Conservation (phyloP, 2,329 filamentous ascomycete species). For the Nemania serpens region DNA sequence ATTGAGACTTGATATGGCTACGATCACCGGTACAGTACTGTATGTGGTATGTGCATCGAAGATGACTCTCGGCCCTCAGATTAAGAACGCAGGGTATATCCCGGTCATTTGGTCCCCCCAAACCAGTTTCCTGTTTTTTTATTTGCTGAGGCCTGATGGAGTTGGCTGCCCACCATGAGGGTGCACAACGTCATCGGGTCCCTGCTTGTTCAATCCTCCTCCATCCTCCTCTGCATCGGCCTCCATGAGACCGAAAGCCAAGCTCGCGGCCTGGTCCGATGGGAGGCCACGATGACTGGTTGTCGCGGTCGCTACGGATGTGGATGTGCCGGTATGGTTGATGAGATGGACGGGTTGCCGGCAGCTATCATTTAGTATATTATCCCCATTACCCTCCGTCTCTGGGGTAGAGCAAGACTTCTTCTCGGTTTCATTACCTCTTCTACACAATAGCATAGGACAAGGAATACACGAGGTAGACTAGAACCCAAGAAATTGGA, state of each 20-base stretch:
- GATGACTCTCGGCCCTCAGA: not conserved
- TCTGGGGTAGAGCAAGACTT: not conserved
- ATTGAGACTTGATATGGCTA: constrained; percentile 19
- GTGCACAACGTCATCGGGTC: constrained; percentile 27
- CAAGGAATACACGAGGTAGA: not conserved
- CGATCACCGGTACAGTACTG: constrained; percentile 12
- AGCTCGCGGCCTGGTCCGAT: constrained; percentile 20
- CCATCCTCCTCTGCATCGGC: constrained; percentile 9
- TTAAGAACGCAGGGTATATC: constrained; percentile 11
- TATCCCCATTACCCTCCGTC: not conserved
- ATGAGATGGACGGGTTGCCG: constrained; percentile 1
- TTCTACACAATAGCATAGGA: not conserved
- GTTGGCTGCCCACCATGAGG: constrained; percentile 26
- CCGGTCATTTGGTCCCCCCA: constrained; percentile 13
- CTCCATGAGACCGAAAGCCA: not conserved
- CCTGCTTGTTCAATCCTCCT: constrained; percentile 21
- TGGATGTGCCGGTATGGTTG: constrained; percentile 22
- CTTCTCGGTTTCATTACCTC: not conserved
- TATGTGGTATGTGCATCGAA: constrained; percentile 18
- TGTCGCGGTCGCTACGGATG: constrained; percentile 29
- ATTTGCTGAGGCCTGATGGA: constrained; percentile 25
- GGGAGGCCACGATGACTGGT: constrained; percentile 23
- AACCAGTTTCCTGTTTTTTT: not conserved
- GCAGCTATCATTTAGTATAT: constrained; percentile 16
- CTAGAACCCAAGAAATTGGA: not conserved